Base-by-base conservation (phyloP, 768 basidiomycete species). In the Rhizopogon vesiculosus region DNA sequence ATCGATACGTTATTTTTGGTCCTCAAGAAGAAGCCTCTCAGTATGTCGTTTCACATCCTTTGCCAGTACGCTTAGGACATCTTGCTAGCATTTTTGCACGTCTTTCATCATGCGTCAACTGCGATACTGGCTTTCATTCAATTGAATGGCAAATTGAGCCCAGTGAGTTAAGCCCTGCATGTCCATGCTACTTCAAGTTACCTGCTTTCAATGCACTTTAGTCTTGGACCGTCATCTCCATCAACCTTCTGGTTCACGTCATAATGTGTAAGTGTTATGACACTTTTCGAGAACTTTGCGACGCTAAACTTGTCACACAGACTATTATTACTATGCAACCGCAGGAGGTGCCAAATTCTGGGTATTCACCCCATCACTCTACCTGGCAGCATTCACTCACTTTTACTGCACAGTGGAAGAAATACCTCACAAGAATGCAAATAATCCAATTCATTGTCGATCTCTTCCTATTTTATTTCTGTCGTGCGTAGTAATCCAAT, bases 301-400 rank as follows among this genome's bases (percentile, higher is more conserved):
- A 33, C 38, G 46, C 60, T 38, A 49, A 12, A 18, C 38, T 46
- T 51, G 40, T 22, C 49, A 25, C 15, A 9, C 66, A 94, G 93
- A 98, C 77, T 98, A 97, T 74, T 98, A 98, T 75, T 98, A 98
- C 75, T 97, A 87, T 70, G 93, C 93, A 25, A 92, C 93, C 42
- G 93, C 95, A 53, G 93, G 93, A 0, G 64, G 64, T 16, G 60
- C 56, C 19, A 69, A 58, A 49, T 22, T 56, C 7, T 67, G 67
- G 67, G 67, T 66, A 38, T 42, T 57, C 58, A 22, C 42, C 12
- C 31, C 10, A 18, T 46, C 35, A 25, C 38, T 29, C 41, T 43
- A 4, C n/a, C 19, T n/a, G n/a, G n/a, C 42, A 25, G 42, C 51
- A n/a, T 3, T 19, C 31, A 18, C 29, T 42, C 16, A 51, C 18